Percentiles rank a stretch among this genome's conserved stretches.
Conservation (phyloP, 257 asterid species). For the Mentha longifolia region DNA sequence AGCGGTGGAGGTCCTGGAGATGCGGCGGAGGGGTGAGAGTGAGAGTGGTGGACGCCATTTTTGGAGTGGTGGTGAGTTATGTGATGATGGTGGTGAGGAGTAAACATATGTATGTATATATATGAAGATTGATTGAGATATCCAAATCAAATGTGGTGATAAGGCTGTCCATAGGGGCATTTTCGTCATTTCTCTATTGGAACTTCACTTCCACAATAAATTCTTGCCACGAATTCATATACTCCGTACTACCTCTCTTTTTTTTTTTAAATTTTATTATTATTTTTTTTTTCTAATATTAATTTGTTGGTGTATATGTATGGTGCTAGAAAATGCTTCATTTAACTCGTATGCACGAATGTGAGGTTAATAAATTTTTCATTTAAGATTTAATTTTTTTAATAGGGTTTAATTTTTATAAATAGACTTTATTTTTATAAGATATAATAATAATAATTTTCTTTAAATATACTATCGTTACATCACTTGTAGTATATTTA, state of each 20-base stretch:
- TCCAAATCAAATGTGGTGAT: conserved; percentile 38
- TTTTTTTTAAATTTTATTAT: too few relatives aligned
- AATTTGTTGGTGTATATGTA: not conserved
- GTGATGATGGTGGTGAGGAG: conserved; percentile 13
- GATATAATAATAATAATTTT: too few relatives aligned
- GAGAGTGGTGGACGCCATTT: conserved; percentile 50
- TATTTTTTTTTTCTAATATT: not conserved
- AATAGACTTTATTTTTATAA: too few relatives aligned
- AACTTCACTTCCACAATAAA: not conserved
- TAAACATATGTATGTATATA: not conserved
- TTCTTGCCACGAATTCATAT: not conserved
- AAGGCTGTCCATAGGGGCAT: conserved; percentile 23
- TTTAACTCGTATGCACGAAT: too few relatives aligned
- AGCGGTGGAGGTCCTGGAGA: conserved; percentile 40
- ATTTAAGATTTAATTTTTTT: too few relatives aligned
- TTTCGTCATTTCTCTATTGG: conserved; percentile 11
- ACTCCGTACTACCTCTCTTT: too few relatives aligned
- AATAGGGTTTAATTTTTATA: too few relatives aligned
- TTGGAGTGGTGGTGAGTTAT: conserved; percentile 5
- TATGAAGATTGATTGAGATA: conserved; percentile 14
- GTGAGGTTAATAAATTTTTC: too few relatives aligned
- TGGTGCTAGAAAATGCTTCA: too few relatives aligned
- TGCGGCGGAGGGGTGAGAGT: conserved; percentile 43
- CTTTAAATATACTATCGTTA: too few relatives aligned
- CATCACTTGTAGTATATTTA: too few relatives aligned